Percentiles rank a stretch among this genome's conserved stretches.
Evolutionary conservation across 805 yeast genomes (phyloP).

Genomic region (Candida maris): DNA sequence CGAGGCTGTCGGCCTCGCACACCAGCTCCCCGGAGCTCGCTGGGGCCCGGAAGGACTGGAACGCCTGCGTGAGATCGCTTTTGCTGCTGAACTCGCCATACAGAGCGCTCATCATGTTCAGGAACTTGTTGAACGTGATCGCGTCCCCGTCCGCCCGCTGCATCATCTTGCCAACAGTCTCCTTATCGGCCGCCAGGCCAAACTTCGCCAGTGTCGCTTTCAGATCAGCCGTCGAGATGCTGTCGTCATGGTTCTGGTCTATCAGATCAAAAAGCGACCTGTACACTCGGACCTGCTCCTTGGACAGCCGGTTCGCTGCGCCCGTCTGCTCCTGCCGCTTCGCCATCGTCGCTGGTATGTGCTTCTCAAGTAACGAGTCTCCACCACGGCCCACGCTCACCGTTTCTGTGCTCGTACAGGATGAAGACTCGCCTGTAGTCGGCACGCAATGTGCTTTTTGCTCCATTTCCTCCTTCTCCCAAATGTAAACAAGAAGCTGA

Average conservation of each 20-base stretch:
- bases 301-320: slow-evolving; percentile 39
- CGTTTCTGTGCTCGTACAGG: background rate
- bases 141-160: slow-evolving; percentile 22
- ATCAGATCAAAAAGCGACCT: slow-evolving; percentile 75
- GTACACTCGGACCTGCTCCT: slow-evolving; percentile 60
- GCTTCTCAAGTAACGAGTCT: background rate
- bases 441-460: too few relatives aligned
- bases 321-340: slow-evolving; percentile 1
- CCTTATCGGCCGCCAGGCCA: slow-evolving; percentile 39
- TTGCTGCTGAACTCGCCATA: slow-evolving; percentile 48
- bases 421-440: too few relatives aligned
- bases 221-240: slow-evolving; percentile 54
- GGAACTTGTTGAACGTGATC: slow-evolving; percentile 61
- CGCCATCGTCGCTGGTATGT: background rate
- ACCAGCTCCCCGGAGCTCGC: slow-evolving; percentile 33
- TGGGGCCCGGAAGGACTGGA: slow-evolving; percentile 45
- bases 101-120: slow-evolving; percentile 57
- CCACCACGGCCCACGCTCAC: background rate
- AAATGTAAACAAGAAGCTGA: too few relatives aligned
- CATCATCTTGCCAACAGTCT: slow-evolving; percentile 51
- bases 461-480: too few relatives aligned
- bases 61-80: slow-evolving; percentile 54
- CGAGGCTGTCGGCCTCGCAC: slow-evolving; percentile 47
- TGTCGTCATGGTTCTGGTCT: slow-evolving; percentile 78
- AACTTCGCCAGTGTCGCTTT: slow-evolving; percentile 48